A percentile compares a stretch with the other conserved stretches of the same genome.
Conservation (phyloP, 1,284 basidiomycete species). For the Sanghuangporus sanghuang region DNA sequence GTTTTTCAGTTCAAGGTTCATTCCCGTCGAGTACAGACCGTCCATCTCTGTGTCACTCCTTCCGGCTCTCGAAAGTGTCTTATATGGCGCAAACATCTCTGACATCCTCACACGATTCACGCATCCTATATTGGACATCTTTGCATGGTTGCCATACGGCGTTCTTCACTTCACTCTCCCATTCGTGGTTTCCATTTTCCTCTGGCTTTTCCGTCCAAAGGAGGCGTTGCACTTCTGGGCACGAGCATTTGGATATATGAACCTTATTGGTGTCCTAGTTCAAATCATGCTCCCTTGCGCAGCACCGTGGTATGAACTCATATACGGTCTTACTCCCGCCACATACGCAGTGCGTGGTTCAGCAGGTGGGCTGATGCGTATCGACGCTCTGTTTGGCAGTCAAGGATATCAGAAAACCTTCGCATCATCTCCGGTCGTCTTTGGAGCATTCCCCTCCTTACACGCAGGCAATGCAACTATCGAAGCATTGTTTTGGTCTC, state of each 20-base stretch:
- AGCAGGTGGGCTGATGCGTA: slow-evolving; percentile 88
- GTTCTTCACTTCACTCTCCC: slow-evolving; percentile 86
- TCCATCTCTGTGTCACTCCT: slow-evolving; percentile 88
- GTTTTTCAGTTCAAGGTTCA: slow-evolving; percentile 85
- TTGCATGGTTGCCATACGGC: slow-evolving; percentile 97
- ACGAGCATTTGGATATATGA: slow-evolving; percentile 91
- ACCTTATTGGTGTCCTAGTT: slow-evolving; percentile 82
- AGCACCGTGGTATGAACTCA: slow-evolving; percentile 97
- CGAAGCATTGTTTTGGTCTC: slow-evolving; percentile 88
- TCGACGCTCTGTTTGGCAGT: slow-evolving; percentile 83
- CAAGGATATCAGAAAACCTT: slow-evolving; percentile 83
- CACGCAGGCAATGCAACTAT: slow-evolving; percentile 91
- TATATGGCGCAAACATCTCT: slow-evolving; percentile 96
- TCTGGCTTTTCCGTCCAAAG: slow-evolving; percentile 79
- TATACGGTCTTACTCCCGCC: slow-evolving; percentile 93
- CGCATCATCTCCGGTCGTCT: slow-evolving; percentile 86
- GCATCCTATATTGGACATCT: slow-evolving; percentile 85
- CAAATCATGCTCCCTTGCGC: slow-evolving; percentile 93
- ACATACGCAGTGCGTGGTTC: slow-evolving; percentile 91
- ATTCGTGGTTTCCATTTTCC: slow-evolving; percentile 70
- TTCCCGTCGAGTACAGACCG: slow-evolving; percentile 72
- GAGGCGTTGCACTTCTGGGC: slow-evolving; percentile 84
- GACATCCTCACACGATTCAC: slow-evolving; percentile 94
- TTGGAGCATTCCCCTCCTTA: slow-evolving; percentile 94
- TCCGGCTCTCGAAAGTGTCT: slow-evolving; percentile 89